Percentiles rank a stretch among this genome's conserved stretches.
Evolutionary conservation across 202 grass and related monocot species (phyloP).

Genomic region (Schoenoplectus tabernaemontani): DNA sequence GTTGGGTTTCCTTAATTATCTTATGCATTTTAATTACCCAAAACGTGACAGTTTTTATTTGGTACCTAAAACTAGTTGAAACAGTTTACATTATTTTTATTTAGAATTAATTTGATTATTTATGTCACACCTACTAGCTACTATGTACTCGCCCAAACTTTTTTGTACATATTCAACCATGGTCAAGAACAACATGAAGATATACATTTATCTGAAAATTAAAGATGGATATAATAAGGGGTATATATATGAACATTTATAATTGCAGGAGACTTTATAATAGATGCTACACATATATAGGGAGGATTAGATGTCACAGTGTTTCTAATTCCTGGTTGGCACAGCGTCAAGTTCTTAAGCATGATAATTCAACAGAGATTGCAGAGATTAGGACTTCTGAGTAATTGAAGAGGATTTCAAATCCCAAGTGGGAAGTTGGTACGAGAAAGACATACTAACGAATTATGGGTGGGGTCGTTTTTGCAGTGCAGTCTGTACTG

Average conservation of each 20-base stretch:
- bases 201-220: neutral
- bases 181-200: neutral
- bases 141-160: neutral
- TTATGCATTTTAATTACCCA: neutral
- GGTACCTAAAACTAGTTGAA: conserved; percentile 4
- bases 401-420: neutral
- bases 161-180: neutral
- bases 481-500: neutral
- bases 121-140: neutral
- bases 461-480: conserved; percentile 1
- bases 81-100: neutral
- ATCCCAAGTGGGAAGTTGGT: conserved; percentile 6
- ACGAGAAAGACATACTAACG: conserved; percentile 28
- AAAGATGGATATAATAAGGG: neutral
- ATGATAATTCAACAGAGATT: neutral
- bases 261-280: neutral
- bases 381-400: neutral
- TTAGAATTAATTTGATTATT: neutral
- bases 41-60: neutral
- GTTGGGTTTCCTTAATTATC: neutral
- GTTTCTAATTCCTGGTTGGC: neutral
- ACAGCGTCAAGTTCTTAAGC: neutral
- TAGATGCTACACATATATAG: neutral
- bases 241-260: neutral
- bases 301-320: neutral